Evolutionary conservation across 768 basidiomycete species (phyloP).

Genomic region (Plicaturopsis crispa): DNA sequence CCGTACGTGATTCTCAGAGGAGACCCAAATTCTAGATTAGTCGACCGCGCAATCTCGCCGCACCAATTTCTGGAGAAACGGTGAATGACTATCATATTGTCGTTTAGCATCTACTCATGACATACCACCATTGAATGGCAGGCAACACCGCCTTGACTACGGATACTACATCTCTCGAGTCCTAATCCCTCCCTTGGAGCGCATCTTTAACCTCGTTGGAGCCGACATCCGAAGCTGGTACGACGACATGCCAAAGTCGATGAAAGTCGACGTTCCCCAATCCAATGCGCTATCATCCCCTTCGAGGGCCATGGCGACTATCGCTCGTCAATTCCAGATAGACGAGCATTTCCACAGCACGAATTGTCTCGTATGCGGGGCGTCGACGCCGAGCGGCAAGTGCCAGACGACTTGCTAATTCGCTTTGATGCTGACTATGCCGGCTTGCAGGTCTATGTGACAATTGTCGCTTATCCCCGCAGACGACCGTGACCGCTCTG

Average conservation of each 20-base stretch:
- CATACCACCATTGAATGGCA: conserved; percentile 16
- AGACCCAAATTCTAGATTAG: conserved; percentile 53
- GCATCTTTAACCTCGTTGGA: conserved; percentile 88
- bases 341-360: conserved; percentile 68
- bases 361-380: conserved; percentile 65
- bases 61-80: conserved; percentile 57
- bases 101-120: not conserved
- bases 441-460: conserved; percentile 51
- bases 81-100: conserved; percentile 27
- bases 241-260: conserved; percentile 70
- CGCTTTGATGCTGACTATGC: not conserved
- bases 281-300: not conserved
- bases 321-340: conserved; percentile 35
- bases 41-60: conserved; percentile 71
- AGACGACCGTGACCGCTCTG: conserved; percentile 51
- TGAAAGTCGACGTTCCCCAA: conserved; percentile 23
- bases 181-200: conserved; percentile 83
- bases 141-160: conserved; percentile 73
- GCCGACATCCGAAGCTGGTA: conserved; percentile 86
- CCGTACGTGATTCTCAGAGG: conserved; percentile 82
- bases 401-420: not conserved
- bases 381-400: conserved; percentile 45
- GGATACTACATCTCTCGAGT: conserved; percentile 83
- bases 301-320: not conserved
- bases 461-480: conserved; percentile 42